A percentile compares a stretch with the other conserved stretches of the same genome.
These are phyloP conservation scores for Colletotrichum australisinense DNA, from an alignment of 2,329 filamentous ascomycete genomes.

Conservation along the genomic window DNA sequence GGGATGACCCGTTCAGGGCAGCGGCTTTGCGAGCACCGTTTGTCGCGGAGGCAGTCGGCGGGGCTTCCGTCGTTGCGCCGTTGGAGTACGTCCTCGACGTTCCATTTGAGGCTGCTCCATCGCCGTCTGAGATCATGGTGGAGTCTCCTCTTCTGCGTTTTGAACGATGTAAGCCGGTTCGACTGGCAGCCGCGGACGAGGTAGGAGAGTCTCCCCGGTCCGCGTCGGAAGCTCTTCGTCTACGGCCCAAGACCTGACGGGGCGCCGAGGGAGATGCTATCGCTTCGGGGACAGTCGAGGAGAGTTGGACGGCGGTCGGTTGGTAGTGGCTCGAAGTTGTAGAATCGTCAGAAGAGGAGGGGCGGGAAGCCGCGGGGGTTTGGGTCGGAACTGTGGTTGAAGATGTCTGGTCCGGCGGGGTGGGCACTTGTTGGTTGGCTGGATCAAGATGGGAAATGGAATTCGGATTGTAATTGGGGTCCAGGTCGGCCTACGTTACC, in stretches of 20 bases:
- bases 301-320: constrained; percentile 36
- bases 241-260: constrained; percentile 63
- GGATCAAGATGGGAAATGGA: constrained; percentile 47
- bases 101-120: constrained; percentile 63
- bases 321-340: constrained; percentile 37
- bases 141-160: constrained; percentile 68
- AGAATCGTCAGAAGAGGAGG: constrained; percentile 33
- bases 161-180: constrained; percentile 41
- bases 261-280: constrained; percentile 52
- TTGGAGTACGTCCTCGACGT: constrained; percentile 65
- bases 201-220: constrained; percentile 44
- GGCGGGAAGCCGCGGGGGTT: constrained; percentile 43
- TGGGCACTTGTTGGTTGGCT: constrained; percentile 73
- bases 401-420: constrained; percentile 63
- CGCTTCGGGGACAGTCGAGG: constrained; percentile 49
- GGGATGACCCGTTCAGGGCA: constrained; percentile 38
- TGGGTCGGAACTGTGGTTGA: constrained; percentile 59
- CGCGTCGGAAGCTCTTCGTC: constrained; percentile 60
- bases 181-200: constrained; percentile 38
- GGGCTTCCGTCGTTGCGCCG: constrained; percentile 62
- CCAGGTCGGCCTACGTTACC: constrained; percentile 53
- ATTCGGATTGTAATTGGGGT: constrained; percentile 46
- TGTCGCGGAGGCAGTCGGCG: constrained; percentile 44
- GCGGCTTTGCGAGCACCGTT: constrained; percentile 56
- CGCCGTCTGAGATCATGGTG: constrained; percentile 74